Conservation (phyloP, 352 stramenopile species). For the Thalassiosira hispida region DNA sequence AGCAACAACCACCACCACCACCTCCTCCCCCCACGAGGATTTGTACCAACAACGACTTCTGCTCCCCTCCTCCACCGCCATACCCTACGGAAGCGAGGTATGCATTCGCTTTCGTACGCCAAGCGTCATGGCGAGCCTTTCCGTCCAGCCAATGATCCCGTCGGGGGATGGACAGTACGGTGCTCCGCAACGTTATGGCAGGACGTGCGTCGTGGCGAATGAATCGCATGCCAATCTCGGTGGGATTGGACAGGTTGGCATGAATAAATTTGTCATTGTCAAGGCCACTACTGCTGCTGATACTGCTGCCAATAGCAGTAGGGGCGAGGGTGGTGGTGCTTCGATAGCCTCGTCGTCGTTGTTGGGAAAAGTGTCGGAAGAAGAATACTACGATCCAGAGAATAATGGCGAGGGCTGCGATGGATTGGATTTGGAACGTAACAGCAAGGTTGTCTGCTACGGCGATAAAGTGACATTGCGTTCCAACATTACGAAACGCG, state of each 20-base stretch:
- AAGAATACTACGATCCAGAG: conserved; percentile 2
- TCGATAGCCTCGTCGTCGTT: too few species aligned
- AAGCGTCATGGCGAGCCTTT: conserved; percentile 27
- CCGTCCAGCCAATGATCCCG: conserved; percentile 10
- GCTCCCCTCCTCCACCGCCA: conserved; percentile 11
- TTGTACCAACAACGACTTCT: conserved; percentile 7
- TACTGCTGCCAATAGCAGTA: background rate
- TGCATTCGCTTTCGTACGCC: conserved; percentile 32
- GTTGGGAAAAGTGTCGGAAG: background rate
- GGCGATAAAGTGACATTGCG: conserved; percentile 42
- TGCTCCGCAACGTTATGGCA: background rate
- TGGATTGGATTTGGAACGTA: background rate
- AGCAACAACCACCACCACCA: background rate
- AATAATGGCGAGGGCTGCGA: conserved; percentile 2
- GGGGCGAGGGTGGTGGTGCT: background rate
- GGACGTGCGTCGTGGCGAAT: conserved; percentile 41
- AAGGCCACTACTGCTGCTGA: conserved; percentile 9
- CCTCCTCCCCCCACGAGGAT: conserved; percentile 8
- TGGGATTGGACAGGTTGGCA: conserved; percentile 17
- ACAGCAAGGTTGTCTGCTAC: conserved; percentile 32
- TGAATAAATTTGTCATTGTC: conserved; percentile 38
- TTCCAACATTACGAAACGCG: conserved; percentile 26
- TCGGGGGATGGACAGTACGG: background rate
- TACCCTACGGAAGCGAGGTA: conserved; percentile 38
- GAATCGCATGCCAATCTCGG: conserved; percentile 22